phyloP scores from a whole-genome alignment of 2,329 filamentous ascomycete species.

The Aspergillus luchuensis region DNA sequence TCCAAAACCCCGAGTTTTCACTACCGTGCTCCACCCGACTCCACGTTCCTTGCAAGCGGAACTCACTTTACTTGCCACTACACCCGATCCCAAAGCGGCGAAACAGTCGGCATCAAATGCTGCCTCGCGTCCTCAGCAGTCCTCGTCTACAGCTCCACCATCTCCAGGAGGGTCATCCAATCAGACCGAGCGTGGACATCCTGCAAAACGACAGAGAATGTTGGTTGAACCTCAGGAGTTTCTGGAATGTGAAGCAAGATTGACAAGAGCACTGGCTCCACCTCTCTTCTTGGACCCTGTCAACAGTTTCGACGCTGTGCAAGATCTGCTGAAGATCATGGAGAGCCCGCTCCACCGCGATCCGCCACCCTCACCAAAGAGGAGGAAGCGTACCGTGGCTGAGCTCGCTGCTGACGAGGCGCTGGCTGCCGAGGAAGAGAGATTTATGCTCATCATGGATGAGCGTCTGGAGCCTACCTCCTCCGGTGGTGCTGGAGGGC shows the following conservation, averaged over 20 bases:
- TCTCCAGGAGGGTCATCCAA: slow-evolving; percentile 72
- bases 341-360: slow-evolving; percentile 76
- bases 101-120: slow-evolving; percentile 49
- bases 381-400: slow-evolving; percentile 87
- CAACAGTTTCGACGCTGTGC: slow-evolving; percentile 66
- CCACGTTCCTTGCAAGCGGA: slow-evolving; percentile 73
- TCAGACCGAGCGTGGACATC: slow-evolving; percentile 54
- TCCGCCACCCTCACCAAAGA: slow-evolving; percentile 79
- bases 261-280: slow-evolving; percentile 72
- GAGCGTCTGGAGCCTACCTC: slow-evolving; percentile 70
- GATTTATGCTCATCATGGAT: slow-evolving; percentile 90
- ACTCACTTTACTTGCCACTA: slow-evolving; percentile 72
- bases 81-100: slow-evolving; percentile 59
- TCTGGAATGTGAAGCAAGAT: slow-evolving; percentile 72
- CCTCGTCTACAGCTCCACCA: slow-evolving; percentile 54
- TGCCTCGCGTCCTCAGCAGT: slow-evolving; percentile 39
- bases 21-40: slow-evolving; percentile 83
- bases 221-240: slow-evolving; percentile 75
- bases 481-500: slow-evolving; percentile 59
- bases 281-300: slow-evolving; percentile 78
- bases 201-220: slow-evolving; percentile 72
- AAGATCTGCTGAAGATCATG: slow-evolving; percentile 70
- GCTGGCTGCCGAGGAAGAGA: slow-evolving; percentile 81
- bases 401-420: slow-evolving; percentile 96
- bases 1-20: slow-evolving; percentile 64